phyloP scores from a whole-genome alignment of 495 filamentous ascomycete genomes.

The Cercophora scortea region DNA sequence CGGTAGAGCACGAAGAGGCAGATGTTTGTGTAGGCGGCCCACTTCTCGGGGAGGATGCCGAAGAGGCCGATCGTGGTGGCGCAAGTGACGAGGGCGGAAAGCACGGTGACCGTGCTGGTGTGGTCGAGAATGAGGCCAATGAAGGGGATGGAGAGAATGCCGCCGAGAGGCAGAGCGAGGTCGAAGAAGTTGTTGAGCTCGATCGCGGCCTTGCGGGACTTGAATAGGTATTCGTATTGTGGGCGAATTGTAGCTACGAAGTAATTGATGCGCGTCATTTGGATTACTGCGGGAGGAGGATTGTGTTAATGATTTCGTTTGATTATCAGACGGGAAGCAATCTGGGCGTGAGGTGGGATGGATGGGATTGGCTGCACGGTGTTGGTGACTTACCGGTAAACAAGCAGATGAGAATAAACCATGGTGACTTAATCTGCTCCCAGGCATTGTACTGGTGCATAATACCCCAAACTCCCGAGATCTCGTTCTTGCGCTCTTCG shows the following conservation, averaged over 20 bases:
- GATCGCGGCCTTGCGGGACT: slow-evolving; percentile 46
- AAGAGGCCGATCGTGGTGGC: slow-evolving; percentile 75
- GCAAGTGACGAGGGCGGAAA: slow-evolving; percentile 60
- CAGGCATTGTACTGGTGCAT: slow-evolving; percentile 68
- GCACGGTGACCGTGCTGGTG: slow-evolving; percentile 63
- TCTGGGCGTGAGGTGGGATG: no score
- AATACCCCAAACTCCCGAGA: slow-evolving; percentile 77
- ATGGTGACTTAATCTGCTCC: slow-evolving; percentile 71
- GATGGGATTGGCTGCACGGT: no score
- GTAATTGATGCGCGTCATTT: slow-evolving; percentile 96
- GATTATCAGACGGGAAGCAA: no score
- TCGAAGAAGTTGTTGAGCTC: slow-evolving; percentile 83
- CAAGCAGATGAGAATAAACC: slow-evolving; percentile 79
- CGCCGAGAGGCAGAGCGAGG: slow-evolving; percentile 78
- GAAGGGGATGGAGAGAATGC: slow-evolving; percentile 77
- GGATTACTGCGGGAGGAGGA: slow-evolving; percentile 42
- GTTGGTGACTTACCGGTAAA: slow-evolving; percentile 50
- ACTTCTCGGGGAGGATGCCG: slow-evolving; percentile 60
- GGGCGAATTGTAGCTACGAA: slow-evolving; percentile 86
- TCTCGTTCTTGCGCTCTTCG: slow-evolving; percentile 53
- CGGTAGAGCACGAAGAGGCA: slow-evolving; percentile 71
- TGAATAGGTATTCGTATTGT: slow-evolving; percentile 79
- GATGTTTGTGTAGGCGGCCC: slow-evolving; percentile 72
- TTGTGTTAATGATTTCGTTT: no score
- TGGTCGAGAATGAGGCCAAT: slow-evolving; percentile 78